Percentiles rank a stretch among this genome's conserved stretches.
Conservation (phyloP, 2,329 filamentous ascomycete species). For the Pseudogymnoascus sp. region DNA sequence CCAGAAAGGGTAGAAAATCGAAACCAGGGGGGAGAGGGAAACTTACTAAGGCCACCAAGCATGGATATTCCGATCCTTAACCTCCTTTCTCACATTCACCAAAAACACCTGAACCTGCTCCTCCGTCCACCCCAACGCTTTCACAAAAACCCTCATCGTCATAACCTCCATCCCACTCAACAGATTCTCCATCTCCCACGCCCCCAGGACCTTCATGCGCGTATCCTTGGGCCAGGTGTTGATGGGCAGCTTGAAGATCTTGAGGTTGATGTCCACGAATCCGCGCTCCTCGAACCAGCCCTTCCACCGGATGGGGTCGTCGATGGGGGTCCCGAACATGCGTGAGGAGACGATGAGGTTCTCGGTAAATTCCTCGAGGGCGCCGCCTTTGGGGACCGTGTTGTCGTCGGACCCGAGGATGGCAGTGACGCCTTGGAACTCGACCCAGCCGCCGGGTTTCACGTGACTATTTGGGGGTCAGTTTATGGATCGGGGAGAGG, state of each 20-base stretch:
- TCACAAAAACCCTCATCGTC: conserved; percentile 31
- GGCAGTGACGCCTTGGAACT: conserved; percentile 21
- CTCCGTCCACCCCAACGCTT: conserved; percentile 28
- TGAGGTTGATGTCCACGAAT: not conserved
- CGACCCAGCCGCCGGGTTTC: conserved; percentile 25
- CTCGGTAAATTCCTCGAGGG: not conserved
- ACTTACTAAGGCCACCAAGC: conserved; percentile 13
- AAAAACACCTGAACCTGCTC: conserved; percentile 30
- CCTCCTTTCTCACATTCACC: conserved; percentile 27
- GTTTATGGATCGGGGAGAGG: not conserved
- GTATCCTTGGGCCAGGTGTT: conserved; percentile 11
- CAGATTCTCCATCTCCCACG: conserved; percentile 17
- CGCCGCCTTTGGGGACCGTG: not conserved
- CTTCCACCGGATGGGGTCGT: not conserved
- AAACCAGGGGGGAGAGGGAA: no score
- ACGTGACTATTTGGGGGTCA: conserved; percentile 12
- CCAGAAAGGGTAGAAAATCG: not conserved
- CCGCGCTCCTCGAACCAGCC: not conserved
- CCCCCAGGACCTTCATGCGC: conserved; percentile 10
- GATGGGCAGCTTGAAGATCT: conserved; percentile 22
- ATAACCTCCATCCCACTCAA: conserved; percentile 28
- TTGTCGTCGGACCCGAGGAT: conserved; percentile 9
- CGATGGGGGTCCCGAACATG: not conserved
- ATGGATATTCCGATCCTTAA: conserved; percentile 23
- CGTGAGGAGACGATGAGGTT: not conserved